Evolutionary conservation across 768 basidiomycete genomes (phyloP), one percentile per base, ranked within the genome.

Genomic region (Roridomyces roridus): DNA sequence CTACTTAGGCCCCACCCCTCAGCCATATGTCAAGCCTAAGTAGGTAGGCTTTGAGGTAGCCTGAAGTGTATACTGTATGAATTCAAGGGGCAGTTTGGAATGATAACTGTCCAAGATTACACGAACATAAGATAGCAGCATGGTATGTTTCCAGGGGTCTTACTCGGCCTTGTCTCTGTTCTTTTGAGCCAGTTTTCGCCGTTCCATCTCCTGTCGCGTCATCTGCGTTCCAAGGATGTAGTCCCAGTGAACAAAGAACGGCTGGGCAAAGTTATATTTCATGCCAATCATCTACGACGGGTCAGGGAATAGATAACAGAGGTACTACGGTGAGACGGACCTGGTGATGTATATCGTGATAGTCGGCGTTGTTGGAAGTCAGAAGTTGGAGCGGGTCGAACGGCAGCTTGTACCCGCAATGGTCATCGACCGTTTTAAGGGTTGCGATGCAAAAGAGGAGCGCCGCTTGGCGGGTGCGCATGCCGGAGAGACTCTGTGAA

Each of bases 311-410:
- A 1, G 4, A 37, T 29, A 20, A 34, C 24, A 14, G 39, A 28
- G 34, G 12, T 29, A 48, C 42, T 5, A n/a, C 8, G 37, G 28
- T 21, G n/a, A n/a, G n/a, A 64, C 75, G 74, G 65, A 89, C 91
- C 80, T 96, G 94, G 72, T 98, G 96, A 68, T 98, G 96, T 57
- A 98, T 97, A 71, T 98, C 96, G 70, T 98, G 96, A 72, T 96
- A 99, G 72, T 96, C 93, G 1, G 95, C 91, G 70, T 94, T 97
- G 70, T 99, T 99, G 4, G 80, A 75, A 45, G 87, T 91, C 52
- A 98, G 60, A 67, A 92, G 67, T 72, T 98, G 96, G 24, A 95
- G 74, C 0, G 96, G 97, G 67, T 99, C 97, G 74, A 89, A 96
- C 41, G 95, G 94, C 12, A 98, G 72, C 26, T 72, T 79, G 69